Evolutionary conservation across 768 basidiomycete species (phyloP), one percentile per base, ranked within the genome.

Genomic region (Antrodiella citrinella): DNA sequence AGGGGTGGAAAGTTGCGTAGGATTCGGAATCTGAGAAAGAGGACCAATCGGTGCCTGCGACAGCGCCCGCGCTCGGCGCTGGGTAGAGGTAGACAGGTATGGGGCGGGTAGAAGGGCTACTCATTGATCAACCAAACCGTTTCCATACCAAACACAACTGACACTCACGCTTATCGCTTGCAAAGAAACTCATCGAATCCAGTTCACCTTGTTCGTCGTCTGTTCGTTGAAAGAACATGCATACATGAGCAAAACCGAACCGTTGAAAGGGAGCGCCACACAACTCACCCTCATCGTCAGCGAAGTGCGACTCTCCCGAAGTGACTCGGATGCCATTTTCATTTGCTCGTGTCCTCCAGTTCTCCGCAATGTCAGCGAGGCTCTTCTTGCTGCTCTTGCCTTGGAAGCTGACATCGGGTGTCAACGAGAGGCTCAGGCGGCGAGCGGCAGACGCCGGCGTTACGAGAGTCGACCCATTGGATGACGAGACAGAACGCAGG

Each of bases 301-400:
- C 66, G 52, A 65, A 68, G 52, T 64, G 65, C 9, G 72, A 65
- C 21, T 64, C 61, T 5, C 41, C 21, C 18, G 62, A 65, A 35
- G 70, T 69, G 47, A 85, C 81, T 63, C 76, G 82, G 52, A 86
- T 86, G 40, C 83, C 84, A 54, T 86, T 81, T 56, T 84, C 81
- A 51, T 70, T 80, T 46, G 84, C 82, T 45, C 84, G 72, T 24
- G 76, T 80, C 50, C 86, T 75, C 86, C 86, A 89, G 61, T 78
- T 86, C 26, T 76, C 73, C 3, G 82, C 76, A 35, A 81, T 74
- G 61, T 84, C 80, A 13, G 79, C 77, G 20, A 81, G 68, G 58
- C 73, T 75, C 55, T 65, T 68, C 55, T 72, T 71, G 56, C 74
- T 74, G 42, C 62, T 56, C 47, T 55, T 62, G 48, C 40, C 44